A percentile compares a stretch with the other conserved stretches of the same genome.
phyloP scores from a whole-genome alignment of 805 yeast genomes.

The Wickerhamomyces ciferrii region DNA sequence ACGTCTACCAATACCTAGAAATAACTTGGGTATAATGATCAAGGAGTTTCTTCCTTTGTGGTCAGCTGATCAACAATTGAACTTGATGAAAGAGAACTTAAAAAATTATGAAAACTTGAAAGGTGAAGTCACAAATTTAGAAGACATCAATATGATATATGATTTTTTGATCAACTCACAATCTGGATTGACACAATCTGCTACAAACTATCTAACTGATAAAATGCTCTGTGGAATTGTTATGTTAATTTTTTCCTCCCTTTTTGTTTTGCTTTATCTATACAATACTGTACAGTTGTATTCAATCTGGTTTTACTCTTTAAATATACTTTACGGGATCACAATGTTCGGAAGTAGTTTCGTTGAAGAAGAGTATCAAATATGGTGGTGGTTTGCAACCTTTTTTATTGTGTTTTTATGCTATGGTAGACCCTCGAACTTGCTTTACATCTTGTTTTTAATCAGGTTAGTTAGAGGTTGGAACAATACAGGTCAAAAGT shows the following conservation, averaged over 20 bases:
- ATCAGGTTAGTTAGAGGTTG: slow-evolving; percentile 70
- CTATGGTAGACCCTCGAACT: slow-evolving; percentile 5
- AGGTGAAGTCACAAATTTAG: slow-evolving; percentile 26
- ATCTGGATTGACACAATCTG: slow-evolving; percentile 43
- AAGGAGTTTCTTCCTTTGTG: slow-evolving; percentile 51
- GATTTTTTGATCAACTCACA: slow-evolving; percentile 32
- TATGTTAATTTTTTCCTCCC: slow-evolving; percentile 15
- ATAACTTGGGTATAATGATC: slow-evolving; percentile 75
- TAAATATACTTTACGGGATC: slow-evolving; percentile 35
- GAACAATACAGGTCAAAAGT: slow-evolving; percentile 90
- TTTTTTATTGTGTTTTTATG: slow-evolving; percentile 13
- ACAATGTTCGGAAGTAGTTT: slow-evolving; percentile 82
- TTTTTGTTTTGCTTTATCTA: slow-evolving; percentile 4
- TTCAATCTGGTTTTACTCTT: slow-evolving; percentile 12
- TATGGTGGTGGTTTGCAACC: slow-evolving; percentile 79
- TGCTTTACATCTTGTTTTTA: slow-evolving; percentile 19
- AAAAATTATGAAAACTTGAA: slow-evolving; percentile 46
- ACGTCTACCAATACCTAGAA: slow-evolving; percentile 86
- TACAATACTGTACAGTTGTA: slow-evolving; percentile 2
- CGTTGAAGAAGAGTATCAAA: slow-evolving; percentile 92
- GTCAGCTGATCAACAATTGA: slow-evolving; percentile 27
- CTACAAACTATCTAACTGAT: slow-evolving; percentile 67
- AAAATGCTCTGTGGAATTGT: slow-evolving; percentile 33
- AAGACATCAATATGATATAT: slow-evolving; percentile 10
- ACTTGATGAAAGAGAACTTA: slow-evolving; percentile 48